These are phyloP conservation scores for Pleoardoris graminearum DNA, from an alignment of 2,329 filamentous ascomycete genomes.

Conservation along the genomic window DNA sequence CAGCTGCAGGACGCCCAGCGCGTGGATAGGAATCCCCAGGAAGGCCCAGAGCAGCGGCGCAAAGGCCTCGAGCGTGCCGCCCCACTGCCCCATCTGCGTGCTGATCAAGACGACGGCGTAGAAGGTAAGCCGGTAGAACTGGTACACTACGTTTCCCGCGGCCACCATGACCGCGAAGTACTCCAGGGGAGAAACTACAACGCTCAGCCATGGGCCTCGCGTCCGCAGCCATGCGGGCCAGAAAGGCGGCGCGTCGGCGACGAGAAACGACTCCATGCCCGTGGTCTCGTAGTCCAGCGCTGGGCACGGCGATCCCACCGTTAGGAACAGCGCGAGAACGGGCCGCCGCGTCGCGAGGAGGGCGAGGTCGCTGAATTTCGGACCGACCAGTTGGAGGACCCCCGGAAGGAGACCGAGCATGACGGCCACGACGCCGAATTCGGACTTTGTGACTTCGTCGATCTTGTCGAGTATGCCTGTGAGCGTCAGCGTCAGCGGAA, in stretches of 20 bases:
- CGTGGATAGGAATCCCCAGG: background rate
- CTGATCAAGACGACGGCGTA: background rate
- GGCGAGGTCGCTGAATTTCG: background rate
- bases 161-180: background rate
- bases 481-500: background rate
- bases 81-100: background rate
- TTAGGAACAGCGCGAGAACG: background rate
- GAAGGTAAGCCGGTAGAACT: background rate
- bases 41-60: constrained; percentile 2
- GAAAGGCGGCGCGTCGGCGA: background rate
- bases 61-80: constrained; percentile 1
- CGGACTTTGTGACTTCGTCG: background rate
- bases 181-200: background rate
- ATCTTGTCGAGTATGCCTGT: background rate
- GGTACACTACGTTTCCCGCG: background rate
- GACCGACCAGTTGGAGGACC: constrained; percentile 1
- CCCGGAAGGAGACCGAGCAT: constrained; percentile 1
- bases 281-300: background rate
- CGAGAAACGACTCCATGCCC: background rate
- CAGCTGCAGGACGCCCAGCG: background rate
- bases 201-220: background rate
- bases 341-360: background rate
- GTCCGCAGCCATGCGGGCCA: background rate
- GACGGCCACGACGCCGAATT: constrained; percentile 4
- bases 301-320: background rate